phyloP scores from a whole-genome alignment of 208 protist genomes.

The Trypanosoma grayi region DNA sequence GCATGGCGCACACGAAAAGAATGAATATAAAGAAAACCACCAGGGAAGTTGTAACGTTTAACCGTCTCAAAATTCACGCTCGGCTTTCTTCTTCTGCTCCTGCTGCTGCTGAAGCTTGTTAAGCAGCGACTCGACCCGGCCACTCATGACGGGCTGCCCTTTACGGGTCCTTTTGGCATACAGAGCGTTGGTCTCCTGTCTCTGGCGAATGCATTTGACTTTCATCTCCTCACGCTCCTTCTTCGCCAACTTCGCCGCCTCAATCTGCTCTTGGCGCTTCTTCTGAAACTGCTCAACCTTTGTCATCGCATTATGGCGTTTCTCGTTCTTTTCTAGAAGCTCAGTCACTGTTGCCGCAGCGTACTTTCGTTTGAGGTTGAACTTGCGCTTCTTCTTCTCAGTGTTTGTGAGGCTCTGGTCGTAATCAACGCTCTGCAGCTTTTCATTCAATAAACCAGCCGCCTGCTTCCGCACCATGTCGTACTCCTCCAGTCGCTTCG shows the following conservation, averaged over 20 bases:
- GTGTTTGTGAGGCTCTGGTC: constrained; percentile 86
- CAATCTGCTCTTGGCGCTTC: constrained; percentile 51
- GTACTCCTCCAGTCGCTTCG: constrained; percentile 81
- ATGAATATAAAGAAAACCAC: constrained; percentile 5
- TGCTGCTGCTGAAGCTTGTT: constrained; percentile 39
- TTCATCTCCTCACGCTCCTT: constrained; percentile 50
- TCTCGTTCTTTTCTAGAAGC: constrained; percentile 53
- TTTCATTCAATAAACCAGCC: constrained; percentile 33
- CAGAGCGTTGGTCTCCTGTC: constrained; percentile 46
- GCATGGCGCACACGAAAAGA: constrained; percentile 6
- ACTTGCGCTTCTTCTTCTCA: constrained; percentile 85
- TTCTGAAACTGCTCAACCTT: constrained; percentile 51
- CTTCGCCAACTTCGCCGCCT: constrained; percentile 34
- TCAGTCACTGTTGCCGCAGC: constrained; percentile 72
- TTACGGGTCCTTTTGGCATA: constrained; percentile 65
- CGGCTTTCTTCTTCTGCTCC: too few relatives aligned
- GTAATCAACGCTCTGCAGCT: constrained; percentile 69
- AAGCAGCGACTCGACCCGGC: constrained; percentile 65
- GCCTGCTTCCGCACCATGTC: constrained; percentile 49
- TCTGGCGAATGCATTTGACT: constrained; percentile 38
- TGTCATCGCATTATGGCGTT: constrained; percentile 56
- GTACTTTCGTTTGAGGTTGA: constrained; percentile 85
- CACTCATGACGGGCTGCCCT: constrained; percentile 81
- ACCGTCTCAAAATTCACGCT: too few relatives aligned
- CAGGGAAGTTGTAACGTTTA: too few relatives aligned